These are phyloP conservation scores for Amanita exitialis DNA, from an alignment of 768 basidiomycete species.

Conservation along the genomic window DNA sequence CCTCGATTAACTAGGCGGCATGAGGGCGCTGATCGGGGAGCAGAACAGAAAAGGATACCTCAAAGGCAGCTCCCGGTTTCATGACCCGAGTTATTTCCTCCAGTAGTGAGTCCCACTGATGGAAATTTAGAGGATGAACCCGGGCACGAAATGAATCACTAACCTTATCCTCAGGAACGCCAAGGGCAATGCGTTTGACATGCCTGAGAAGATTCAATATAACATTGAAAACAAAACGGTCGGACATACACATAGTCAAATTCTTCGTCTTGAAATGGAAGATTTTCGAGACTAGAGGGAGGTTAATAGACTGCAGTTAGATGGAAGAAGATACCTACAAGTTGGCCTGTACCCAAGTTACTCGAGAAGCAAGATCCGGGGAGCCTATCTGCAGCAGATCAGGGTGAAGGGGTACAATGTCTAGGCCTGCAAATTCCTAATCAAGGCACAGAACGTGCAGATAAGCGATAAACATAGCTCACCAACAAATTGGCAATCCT, in stretches of 20 bases:
- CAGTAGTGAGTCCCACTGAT: slow-evolving; percentile 56
- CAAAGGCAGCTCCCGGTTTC: slow-evolving; percentile 66
- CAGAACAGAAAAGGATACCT: slow-evolving; percentile 25
- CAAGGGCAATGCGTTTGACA: slow-evolving; percentile 60
- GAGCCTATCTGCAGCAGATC: slow-evolving; percentile 53
- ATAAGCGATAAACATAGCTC: slow-evolving; percentile 10
- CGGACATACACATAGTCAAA: slow-evolving; percentile 67
- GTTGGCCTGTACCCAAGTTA: slow-evolving; percentile 67
- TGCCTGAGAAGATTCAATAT: slow-evolving; percentile 30
- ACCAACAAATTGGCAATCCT: slow-evolving; percentile 61
- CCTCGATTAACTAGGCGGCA: slow-evolving; percentile 49
- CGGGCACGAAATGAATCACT: slow-evolving; percentile 2
- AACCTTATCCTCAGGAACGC: slow-evolving; percentile 71
- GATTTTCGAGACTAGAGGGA: slow-evolving; percentile 43
- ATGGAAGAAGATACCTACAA: slow-evolving; percentile 35
- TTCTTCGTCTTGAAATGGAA: slow-evolving; percentile 63
- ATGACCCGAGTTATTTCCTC: slow-evolving; percentile 65
- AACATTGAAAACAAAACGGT: not conserved
- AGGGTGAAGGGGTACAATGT: slow-evolving; percentile 65
- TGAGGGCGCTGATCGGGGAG: not conserved
- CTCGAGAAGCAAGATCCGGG: slow-evolving; percentile 43
- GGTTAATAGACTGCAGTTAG: not conserved
- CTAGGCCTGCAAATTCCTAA: slow-evolving; percentile 34
- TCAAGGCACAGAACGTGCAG: not conserved
- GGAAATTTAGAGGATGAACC: not conserved